Base-by-base conservation (phyloP, 139 green algal species). In the Eudorina sp. region DNA sequence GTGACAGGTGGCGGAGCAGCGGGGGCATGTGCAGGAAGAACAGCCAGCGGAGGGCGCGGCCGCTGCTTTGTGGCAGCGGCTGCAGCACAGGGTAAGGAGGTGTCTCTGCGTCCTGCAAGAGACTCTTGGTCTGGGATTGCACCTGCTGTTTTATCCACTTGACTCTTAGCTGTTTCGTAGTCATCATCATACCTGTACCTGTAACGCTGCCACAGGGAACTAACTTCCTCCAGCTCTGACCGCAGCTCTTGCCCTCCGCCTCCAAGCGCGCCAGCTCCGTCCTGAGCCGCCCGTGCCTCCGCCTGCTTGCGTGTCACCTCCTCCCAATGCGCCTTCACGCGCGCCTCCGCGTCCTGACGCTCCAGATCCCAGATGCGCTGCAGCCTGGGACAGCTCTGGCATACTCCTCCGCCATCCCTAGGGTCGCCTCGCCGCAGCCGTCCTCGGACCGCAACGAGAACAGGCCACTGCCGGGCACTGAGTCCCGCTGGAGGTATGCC, bases 11-110 rank as follows among this genome's bases (percentile, higher is more conserved):
- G 16, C 90, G 82, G 53, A 95, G 70, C 51, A 91, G 40, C 0
- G 85, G 60, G 23, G 90, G 91, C 91, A 92, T 95, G 83, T 93
- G 73, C 60, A 94, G 74, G 81, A 93, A 93, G 82, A 94, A 94
- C 11, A 95, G 82, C 92, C 91, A 93, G 38, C 31, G 19, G 4
- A 55, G 62, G 0, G 91, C 91, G 4, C 9, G 21, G 21, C 11
- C 3, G 29, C 43, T 16, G 11, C 45, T 36, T 1, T 76, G n/a
- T 0, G 92, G 92, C 45, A 95, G 80, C 2, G 91, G 92, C 60
- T 95, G 92, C 29, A 94, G 81, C 31, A 94, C 89, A 0, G 88
- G 66, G 0, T n/a, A n/a, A n/a, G n/a, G n/a, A n/a, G n/a, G n/a
- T n/a, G n/a, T 38, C 45, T 92, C 69, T 27, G 84, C 76, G 53